Evolutionary conservation across 1,284 basidiomycete species (phyloP).

Genomic region (Exobasidium rhododendri): DNA sequence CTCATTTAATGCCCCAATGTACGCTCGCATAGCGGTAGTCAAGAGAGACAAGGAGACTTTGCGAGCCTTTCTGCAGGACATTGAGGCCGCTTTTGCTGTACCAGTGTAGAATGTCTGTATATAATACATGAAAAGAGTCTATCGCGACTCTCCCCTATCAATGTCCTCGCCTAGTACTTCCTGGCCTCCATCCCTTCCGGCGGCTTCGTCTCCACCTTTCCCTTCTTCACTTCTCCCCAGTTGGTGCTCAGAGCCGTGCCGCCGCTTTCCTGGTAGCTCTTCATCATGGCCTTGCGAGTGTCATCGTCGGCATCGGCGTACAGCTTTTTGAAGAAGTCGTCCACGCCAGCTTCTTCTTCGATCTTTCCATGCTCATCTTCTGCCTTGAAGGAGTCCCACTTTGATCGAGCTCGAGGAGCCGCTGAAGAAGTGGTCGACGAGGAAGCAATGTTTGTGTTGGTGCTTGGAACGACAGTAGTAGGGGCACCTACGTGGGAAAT

Average conservation of each 20-base stretch:
- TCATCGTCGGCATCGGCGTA: conserved; percentile 51
- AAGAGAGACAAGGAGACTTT: not conserved
- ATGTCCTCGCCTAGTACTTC: conserved; percentile 22
- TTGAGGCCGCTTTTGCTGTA: conserved; percentile 5
- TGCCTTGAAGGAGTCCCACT: conserved; percentile 21
- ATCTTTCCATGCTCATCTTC: conserved; percentile 10
- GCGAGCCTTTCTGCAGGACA: conserved; percentile 12
- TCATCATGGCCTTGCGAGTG: conserved; percentile 51
- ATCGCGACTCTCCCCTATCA: no score
- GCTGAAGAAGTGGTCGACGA: not conserved
- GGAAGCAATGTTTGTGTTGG: not conserved
- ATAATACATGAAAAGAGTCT: no score
- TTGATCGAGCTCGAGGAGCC: conserved; percentile 28
- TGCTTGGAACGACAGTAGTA: not conserved
- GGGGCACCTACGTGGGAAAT: not conserved
- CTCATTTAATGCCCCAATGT: conserved; percentile 46
- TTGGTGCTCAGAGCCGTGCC: conserved; percentile 51
- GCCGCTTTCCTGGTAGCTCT: conserved; percentile 48
- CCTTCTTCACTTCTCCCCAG: conserved; percentile 47
- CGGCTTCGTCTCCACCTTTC: conserved; percentile 25
- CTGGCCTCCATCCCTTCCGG: conserved; percentile 50
- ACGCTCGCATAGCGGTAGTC: conserved; percentile 44
- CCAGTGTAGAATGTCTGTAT: not conserved
- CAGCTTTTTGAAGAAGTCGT: conserved; percentile 50
- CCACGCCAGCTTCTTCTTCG: conserved; percentile 34